Evolutionary conservation across 768 basidiomycete genomes (phyloP).

Genomic region (Lentinula detonsa): DNA sequence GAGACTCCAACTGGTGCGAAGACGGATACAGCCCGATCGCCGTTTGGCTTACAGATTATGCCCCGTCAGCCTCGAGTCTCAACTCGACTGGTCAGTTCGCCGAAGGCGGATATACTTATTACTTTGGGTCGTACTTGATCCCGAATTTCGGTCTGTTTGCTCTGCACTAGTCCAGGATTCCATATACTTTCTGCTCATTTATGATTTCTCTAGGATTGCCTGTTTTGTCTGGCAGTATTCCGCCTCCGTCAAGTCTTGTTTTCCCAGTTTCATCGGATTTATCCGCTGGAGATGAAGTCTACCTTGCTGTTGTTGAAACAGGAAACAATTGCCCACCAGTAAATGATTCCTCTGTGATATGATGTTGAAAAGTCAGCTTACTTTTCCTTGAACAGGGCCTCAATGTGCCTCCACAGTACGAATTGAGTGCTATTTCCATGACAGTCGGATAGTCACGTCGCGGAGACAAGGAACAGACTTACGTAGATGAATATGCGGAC

Average conservation of each 20-base stretch:
- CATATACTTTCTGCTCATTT: not conserved
- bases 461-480: too few relatives aligned
- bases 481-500: too few relatives aligned
- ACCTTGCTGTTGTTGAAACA: conserved; percentile 16
- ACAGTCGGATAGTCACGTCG: not conserved
- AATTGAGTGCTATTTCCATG: conserved; percentile 4
- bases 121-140: conserved; percentile 6
- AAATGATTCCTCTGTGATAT: not conserved
- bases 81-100: conserved; percentile 13
- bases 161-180: not conserved
- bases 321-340: conserved; percentile 16
- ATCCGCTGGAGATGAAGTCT: conserved; percentile 8
- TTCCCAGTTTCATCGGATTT: conserved; percentile 8
- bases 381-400: not conserved
- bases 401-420: conserved; percentile 13
- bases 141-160: conserved; percentile 10
- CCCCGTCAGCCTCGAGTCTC: conserved; percentile 12
- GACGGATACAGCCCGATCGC: conserved; percentile 14
- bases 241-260: conserved; percentile 12
- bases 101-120: conserved; percentile 8
- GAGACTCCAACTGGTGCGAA: conserved; percentile 17
- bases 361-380: not conserved
- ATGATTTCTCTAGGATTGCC: conserved; percentile 8
- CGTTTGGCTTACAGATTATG: conserved; percentile 13
- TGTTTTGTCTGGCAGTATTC: not conserved